Evolutionary conservation across 352 stramenopile genomes (phyloP).

Genomic region (Globisporangium nunn): DNA sequence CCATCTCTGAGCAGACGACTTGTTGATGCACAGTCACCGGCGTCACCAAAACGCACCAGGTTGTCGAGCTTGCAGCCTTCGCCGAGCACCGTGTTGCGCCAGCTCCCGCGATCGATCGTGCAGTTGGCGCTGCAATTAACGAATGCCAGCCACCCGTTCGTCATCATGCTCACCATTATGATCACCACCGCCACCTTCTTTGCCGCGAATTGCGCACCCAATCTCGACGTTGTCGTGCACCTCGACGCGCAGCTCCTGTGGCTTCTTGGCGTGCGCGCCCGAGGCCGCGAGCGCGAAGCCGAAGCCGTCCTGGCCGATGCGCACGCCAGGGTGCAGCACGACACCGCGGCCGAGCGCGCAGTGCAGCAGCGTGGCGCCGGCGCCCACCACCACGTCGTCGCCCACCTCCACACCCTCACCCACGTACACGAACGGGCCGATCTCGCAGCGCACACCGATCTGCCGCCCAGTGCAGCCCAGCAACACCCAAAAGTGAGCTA

Average conservation of each 20-base stretch:
- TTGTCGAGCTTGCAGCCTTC: slow-evolving; percentile 81
- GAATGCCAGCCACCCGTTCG: no score
- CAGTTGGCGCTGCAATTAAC: slow-evolving; percentile 46
- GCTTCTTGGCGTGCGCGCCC: slow-evolving; percentile 73
- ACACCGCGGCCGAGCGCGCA: slow-evolving; percentile 55
- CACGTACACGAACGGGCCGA: slow-evolving; percentile 49
- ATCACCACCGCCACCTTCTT: no score
- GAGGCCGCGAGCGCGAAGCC: slow-evolving; percentile 58
- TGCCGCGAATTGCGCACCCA: slow-evolving; percentile 22
- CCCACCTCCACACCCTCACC: slow-evolving; percentile 54
- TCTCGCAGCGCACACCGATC: slow-evolving; percentile 49
- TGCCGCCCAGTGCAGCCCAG: slow-evolving; percentile 6
- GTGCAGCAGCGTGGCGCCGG: slow-evolving; percentile 62
- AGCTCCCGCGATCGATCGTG: slow-evolving; percentile 79
- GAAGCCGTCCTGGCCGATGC: slow-evolving; percentile 81
- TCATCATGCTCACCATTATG: no score
- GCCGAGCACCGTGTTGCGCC: slow-evolving; percentile 73
- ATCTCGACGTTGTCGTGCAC: slow-evolving; percentile 83
- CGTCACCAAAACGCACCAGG: slow-evolving; percentile 24
- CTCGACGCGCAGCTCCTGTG: slow-evolving; percentile 69
- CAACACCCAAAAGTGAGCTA: no score
- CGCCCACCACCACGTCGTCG: slow-evolving; percentile 35
- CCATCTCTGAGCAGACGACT: not conserved
- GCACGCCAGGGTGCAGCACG: slow-evolving; percentile 61
- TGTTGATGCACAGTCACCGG: not conserved